Percentiles rank a stretch among this genome's conserved stretches.
Conservation (phyloP, 495 filamentous ascomycete genomes). For the Letharia columbiana region DNA sequence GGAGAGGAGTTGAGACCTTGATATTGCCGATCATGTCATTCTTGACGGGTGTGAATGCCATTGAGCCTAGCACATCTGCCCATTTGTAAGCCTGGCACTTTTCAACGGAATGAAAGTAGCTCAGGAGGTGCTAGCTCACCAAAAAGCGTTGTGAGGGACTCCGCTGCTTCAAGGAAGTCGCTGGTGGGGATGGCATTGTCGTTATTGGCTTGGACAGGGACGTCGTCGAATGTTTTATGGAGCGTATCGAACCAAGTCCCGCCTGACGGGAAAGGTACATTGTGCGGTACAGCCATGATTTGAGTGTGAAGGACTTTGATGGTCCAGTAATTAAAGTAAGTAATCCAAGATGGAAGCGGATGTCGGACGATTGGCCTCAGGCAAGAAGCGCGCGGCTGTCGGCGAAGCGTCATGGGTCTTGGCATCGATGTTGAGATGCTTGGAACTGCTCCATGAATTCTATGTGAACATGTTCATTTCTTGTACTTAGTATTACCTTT, state of each 20-base stretch:
- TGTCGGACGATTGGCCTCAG: neutral
- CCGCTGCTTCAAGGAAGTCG: constrained; percentile 87
- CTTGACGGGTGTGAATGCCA: constrained; percentile 81
- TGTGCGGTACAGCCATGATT: constrained; percentile 23
- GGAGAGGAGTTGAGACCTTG: constrained; percentile 49
- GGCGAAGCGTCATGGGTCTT: constrained; percentile 8
- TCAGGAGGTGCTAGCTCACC: constrained; percentile 43
- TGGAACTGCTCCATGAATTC: neutral
- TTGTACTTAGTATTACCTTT: neutral
- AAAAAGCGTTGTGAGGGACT: constrained; percentile 77
- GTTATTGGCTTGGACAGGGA: constrained; percentile 61
- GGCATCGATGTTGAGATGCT: neutral
- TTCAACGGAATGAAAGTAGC: neutral
- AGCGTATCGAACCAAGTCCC: constrained; percentile 77
- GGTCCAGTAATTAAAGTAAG: neutral
- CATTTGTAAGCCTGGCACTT: neutral
- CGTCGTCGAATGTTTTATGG: constrained; percentile 72
- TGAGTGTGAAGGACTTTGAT: neutral
- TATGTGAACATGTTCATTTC: neutral
- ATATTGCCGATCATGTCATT: constrained; percentile 85
- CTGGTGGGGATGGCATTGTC: constrained; percentile 70
- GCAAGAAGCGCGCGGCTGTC: constrained; percentile 15
- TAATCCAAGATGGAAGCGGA: neutral
- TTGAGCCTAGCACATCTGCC: constrained; percentile 69
- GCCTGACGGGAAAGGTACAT: constrained; percentile 43